phyloP scores from a whole-genome alignment of 2,329 filamentous ascomycete genomes.

The Stachybotrys chartarum region DNA sequence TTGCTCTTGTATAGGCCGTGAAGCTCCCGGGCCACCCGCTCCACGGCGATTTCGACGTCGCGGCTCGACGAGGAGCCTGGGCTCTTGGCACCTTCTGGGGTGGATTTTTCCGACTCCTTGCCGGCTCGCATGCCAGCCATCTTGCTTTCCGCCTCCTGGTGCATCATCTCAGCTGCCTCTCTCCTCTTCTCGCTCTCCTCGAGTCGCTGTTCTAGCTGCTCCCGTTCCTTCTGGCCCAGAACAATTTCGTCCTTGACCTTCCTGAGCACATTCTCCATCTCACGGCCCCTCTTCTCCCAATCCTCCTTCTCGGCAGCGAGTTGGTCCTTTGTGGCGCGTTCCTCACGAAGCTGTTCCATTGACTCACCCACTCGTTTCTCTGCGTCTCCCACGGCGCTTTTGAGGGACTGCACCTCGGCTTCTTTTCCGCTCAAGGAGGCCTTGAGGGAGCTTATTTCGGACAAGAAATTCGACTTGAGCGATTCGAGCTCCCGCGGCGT shows the following conservation, averaged over 20 bases:
- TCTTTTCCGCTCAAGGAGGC: constrained; percentile 89
- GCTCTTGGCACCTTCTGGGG: constrained; percentile 31
- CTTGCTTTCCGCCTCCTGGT: constrained; percentile 68
- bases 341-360: constrained; percentile 75
- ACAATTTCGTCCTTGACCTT: constrained; percentile 78
- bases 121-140: constrained; percentile 66
- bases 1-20: constrained; percentile 94
- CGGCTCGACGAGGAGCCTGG: constrained; percentile 24
- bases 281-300: constrained; percentile 78
- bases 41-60: constrained; percentile 78
- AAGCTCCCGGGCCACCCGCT: constrained; percentile 89
- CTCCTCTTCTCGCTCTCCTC: constrained; percentile 70
- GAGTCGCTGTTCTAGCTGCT: constrained; percentile 67
- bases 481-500: constrained; percentile 89
- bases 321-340: constrained; percentile 62
- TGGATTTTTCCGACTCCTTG: constrained; percentile 33
- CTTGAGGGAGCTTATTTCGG: constrained; percentile 89
- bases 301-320: constrained; percentile 67
- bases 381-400: constrained; percentile 80
- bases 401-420: constrained; percentile 81
- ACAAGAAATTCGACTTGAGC: constrained; percentile 82
- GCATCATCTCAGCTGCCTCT: constrained; percentile 67
- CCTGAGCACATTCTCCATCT: constrained; percentile 76
- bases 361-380: constrained; percentile 87
- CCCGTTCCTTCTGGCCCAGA: constrained; percentile 69